Conservation (phyloP, 1,139 yeast genomes). For the Magnusiomyces clavatus region DNA sequence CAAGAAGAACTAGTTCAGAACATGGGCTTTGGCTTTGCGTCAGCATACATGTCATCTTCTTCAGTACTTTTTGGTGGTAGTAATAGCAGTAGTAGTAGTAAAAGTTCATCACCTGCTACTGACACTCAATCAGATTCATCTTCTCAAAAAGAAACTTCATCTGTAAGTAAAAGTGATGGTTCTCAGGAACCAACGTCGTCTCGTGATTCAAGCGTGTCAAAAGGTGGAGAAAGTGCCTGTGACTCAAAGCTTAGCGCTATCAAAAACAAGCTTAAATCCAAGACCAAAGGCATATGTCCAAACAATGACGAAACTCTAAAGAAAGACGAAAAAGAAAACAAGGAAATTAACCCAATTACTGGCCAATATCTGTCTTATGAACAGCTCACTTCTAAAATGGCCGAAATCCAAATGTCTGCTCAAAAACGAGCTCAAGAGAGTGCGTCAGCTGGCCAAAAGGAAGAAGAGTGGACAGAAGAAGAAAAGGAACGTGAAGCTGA, state of each 20-base stretch:
- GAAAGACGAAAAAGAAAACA: neutral
- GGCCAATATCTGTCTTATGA: slow-evolving; percentile 21
- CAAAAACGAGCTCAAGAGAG: neutral
- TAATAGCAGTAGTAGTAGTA: neutral
- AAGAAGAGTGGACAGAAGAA: slow-evolving; percentile 33
- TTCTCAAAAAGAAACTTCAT: no score
- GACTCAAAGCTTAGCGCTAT: no score
- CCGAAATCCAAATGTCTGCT: neutral
- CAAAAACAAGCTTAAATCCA: no score
- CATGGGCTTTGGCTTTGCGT: slow-evolving; percentile 5
- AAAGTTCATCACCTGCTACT: no score
- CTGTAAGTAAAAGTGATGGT: no score
- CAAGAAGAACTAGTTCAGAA: neutral
- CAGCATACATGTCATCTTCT: neutral
- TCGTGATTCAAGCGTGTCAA: no score
- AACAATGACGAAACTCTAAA: no score
- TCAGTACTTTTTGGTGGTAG: neutral
- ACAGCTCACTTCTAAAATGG: slow-evolving; percentile 5
- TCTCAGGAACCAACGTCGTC: no score
- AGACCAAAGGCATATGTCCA: no score
- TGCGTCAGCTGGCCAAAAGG: slow-evolving; percentile 2
- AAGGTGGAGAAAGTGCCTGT: no score
- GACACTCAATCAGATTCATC: no score
- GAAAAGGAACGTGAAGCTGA: slow-evolving; percentile 51
- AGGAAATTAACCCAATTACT: slow-evolving; percentile 25